Evolutionary conservation across 2,329 filamentous ascomycete genomes (phyloP).

Genomic region (Aphanocladium album): DNA sequence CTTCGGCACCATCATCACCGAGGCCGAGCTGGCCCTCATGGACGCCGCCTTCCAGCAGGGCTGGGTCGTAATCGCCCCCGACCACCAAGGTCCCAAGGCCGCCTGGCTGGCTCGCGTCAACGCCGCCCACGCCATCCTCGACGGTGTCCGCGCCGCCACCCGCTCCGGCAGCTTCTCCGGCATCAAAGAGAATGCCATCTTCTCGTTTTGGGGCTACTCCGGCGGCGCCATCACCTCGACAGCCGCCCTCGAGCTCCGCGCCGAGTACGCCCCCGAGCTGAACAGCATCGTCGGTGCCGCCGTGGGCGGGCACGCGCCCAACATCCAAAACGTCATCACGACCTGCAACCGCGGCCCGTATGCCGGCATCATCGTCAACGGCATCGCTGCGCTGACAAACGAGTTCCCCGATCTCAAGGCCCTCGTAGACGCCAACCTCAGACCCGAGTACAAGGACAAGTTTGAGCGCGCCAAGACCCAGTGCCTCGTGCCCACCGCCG

Average conservation of each 20-base stretch:
- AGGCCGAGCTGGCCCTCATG: slow-evolving; percentile 19
- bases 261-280: slow-evolving; percentile 21
- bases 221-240: slow-evolving; percentile 19
- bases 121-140: slow-evolving; percentile 39
- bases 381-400: slow-evolving; percentile 18
- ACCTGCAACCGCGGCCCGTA: slow-evolving; percentile 14
- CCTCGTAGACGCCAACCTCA: slow-evolving; percentile 14
- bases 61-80: slow-evolving; percentile 45
- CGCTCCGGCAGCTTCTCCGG: slow-evolving; percentile 22
- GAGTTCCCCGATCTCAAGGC: slow-evolving; percentile 17
- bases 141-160: slow-evolving; percentile 38
- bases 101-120: slow-evolving; percentile 36
- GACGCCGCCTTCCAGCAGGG: slow-evolving; percentile 32
- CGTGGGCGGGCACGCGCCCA: slow-evolving; percentile 20
- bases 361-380: slow-evolving; percentile 19
- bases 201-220: slow-evolving; percentile 39
- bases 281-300: slow-evolving; percentile 20
- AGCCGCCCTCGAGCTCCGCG: slow-evolving; percentile 22
- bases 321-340: slow-evolving; percentile 15
- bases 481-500: slow-evolving; percentile 21
- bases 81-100: slow-evolving; percentile 39
- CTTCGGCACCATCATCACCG: slow-evolving; percentile 28
- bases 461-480: slow-evolving; percentile 22
- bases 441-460: slow-evolving; percentile 21
- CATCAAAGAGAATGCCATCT: slow-evolving; percentile 26